These are phyloP conservation scores for Amanita pseudoporphyria DNA, from an alignment of 768 basidiomycete species.

Conservation along the genomic window DNA sequence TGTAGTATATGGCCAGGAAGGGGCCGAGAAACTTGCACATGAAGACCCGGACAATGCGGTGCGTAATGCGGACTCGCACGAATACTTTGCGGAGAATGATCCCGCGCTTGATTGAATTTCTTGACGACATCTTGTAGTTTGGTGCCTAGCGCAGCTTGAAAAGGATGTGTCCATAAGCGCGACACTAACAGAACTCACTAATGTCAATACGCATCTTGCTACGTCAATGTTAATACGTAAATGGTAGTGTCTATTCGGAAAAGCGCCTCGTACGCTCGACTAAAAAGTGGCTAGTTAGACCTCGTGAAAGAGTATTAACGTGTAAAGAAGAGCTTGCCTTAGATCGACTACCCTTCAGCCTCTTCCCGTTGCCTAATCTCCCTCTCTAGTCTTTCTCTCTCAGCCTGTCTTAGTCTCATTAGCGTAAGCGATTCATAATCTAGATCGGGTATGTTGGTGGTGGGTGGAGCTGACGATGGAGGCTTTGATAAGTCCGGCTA, in stretches of 20 bases:
- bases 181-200: too few species aligned
- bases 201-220: too few species aligned
- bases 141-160: too few species aligned
- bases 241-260: not conserved
- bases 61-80: conserved; percentile 37
- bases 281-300: too few species aligned
- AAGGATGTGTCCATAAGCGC: too few species aligned
- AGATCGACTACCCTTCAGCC: conserved; percentile 19
- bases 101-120: conserved; percentile 21
- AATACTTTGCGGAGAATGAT: conserved; percentile 44
- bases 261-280: not conserved
- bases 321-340: not conserved
- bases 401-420: conserved; percentile 74
- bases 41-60: conserved; percentile 28
- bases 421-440: conserved; percentile 78
- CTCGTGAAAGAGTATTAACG: too few species aligned
- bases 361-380: conserved; percentile 70
- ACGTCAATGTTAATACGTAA: not conserved
- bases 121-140: not conserved
- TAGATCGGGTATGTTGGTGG: conserved; percentile 27
- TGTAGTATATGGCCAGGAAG: conserved; percentile 34
- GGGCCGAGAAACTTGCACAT: conserved; percentile 29
- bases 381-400: conserved; percentile 64
- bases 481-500: conserved; percentile 21
- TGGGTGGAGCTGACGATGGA: conserved; percentile 13